Base-by-base conservation (phyloP, 306 rosid species). In the Pyrus betulifolia region DNA sequence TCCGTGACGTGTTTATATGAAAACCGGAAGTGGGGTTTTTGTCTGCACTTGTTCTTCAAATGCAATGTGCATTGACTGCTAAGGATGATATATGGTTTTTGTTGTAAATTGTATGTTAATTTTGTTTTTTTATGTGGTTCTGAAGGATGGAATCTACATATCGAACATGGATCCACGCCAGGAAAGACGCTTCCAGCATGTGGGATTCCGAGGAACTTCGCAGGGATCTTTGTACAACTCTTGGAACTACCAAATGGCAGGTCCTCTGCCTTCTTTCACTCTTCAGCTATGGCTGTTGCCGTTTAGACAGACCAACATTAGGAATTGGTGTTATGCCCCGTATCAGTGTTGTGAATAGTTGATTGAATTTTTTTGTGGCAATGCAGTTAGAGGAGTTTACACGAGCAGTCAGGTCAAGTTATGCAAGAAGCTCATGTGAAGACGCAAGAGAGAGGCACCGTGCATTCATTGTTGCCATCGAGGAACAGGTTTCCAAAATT, bases 231-330 rank as follows among this genome's bases (percentile, higher is more conserved):
- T 91, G 79, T n/a, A 89, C 96, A 72, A 76, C 96, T 19, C 91
- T 92, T 61, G 97, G 97, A 81, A 95, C 99, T 62, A 85, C 99
- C 79, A 92, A 90, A 87, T 95, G 97, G 99, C 99, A 95, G 99
- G 99, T 92, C 74, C 78, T 55, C 58, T 57, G 13, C 60, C 27
- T 14, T 71, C 42, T 74, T 19, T 13, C 18, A 2, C 11, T 18
- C 44, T 21, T 9, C 11, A 13, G 58, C 35, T 59, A 11, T 42
- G 22, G 44, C 12, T 21, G 30, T 30, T 45, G n/a, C 10, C 54
- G 8, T 44, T 13, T 4, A 27, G 31, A 31, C 27, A 45, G 57
- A 35, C 33, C 11, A 76, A 67, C 51, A 23, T 75, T 52, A 22
- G 67, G 67, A 44, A 52, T 54, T 40, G 44, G 72, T 22, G 2